phyloP scores from a whole-genome alignment of 2,329 filamentous ascomycete genomes.

The Diaporthe vexans region DNA sequence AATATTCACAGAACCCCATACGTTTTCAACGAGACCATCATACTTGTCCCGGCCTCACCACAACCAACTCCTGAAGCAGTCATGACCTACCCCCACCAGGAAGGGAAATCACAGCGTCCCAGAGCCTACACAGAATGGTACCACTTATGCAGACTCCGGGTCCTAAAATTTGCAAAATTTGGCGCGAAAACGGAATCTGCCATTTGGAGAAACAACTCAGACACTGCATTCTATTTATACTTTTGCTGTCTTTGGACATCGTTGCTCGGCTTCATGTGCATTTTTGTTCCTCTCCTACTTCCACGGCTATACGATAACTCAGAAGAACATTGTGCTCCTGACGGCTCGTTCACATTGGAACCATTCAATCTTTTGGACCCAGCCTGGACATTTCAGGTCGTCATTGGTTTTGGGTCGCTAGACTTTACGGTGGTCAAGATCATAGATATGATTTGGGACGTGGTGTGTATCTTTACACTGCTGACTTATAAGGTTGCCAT shows the following conservation, averaged over 20 bases:
- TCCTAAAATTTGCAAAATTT: neutral
- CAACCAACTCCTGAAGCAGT: neutral
- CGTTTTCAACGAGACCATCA: too few relatives aligned
- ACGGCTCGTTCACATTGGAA: conserved; percentile 9
- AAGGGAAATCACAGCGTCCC: neutral
- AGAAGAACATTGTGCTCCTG: neutral
- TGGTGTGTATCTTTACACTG: neutral
- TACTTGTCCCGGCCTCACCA: too few relatives aligned
- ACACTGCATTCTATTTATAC: neutral
- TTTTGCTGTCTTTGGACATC: neutral
- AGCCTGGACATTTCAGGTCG: neutral
- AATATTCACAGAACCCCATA: too few relatives aligned
- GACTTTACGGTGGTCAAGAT: neutral
- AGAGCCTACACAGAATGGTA: neutral
- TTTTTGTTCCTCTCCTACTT: neutral
- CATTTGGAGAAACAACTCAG: neutral
- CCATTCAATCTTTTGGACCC: neutral
- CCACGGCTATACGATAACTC: neutral
- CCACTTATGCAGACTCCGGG: neutral
- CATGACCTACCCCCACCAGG: neutral
- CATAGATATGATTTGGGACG: neutral
- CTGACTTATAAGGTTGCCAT: too few relatives aligned
- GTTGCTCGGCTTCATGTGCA: neutral
- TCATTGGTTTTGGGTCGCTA: neutral
- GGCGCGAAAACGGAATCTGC: too few relatives aligned